These are phyloP conservation scores for Rhodotorula sp. DNA, from an alignment of 1,284 basidiomycete genomes.

Conservation along the genomic window DNA sequence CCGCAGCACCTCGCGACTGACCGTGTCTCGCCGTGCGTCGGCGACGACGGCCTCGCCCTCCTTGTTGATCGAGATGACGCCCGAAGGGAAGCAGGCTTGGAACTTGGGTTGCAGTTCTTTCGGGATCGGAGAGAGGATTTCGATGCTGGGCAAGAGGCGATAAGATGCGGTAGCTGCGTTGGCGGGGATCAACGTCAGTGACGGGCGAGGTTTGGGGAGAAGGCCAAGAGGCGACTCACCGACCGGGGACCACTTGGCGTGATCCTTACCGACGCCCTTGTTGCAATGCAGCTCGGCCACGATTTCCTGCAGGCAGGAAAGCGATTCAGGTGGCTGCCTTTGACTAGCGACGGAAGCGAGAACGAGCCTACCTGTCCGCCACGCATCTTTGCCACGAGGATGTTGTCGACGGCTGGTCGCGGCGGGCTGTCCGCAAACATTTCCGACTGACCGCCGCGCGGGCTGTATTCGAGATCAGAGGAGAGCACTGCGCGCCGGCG, in stretches of 20 bases:
- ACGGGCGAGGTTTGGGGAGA: not conserved
- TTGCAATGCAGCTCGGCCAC: constrained; percentile 87
- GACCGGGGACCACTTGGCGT: constrained; percentile 97
- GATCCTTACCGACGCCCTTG: constrained; percentile 93
- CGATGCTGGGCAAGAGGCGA: constrained; percentile 83
- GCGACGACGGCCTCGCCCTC: constrained; percentile 61
- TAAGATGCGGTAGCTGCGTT: constrained; percentile 85
- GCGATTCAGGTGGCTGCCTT: not conserved
- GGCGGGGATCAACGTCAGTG: not conserved
- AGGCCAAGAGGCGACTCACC: constrained; percentile 58
- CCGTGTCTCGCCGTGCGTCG: constrained; percentile 74
- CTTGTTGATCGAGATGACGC: constrained; percentile 75
- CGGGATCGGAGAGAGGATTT: constrained; percentile 69
- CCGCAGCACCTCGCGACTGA: constrained; percentile 88
- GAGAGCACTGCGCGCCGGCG: constrained; percentile 62
- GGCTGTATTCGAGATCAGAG: constrained; percentile 74
- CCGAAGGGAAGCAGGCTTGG: constrained; percentile 80
- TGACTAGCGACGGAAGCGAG: not conserved
- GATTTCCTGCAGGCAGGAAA: constrained; percentile 58
- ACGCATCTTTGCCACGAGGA: constrained; percentile 89
- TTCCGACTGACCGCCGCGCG: constrained; percentile 77
- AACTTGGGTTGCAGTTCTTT: constrained; percentile 69
- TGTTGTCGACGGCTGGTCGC: constrained; percentile 73
- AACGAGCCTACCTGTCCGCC: constrained; percentile 64
- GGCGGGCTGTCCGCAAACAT: constrained; percentile 58